A percentile compares a stretch with the other conserved stretches of the same genome.
These are phyloP conservation scores for Dactylellina leptospora DNA, from an alignment of 2,329 filamentous ascomycete genomes.

Conservation along the genomic window DNA sequence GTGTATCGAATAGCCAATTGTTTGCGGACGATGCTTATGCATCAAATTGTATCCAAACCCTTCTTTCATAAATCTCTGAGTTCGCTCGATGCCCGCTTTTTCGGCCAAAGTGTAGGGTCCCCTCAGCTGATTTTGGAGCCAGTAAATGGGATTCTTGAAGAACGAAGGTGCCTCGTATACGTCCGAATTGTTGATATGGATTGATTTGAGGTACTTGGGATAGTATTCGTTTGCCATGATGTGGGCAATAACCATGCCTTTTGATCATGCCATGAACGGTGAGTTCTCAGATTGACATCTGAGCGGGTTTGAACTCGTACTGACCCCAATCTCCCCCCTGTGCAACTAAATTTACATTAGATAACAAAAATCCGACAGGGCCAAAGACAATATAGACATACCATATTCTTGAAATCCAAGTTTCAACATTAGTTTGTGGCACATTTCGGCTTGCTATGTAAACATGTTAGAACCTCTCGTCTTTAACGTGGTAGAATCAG, in stretches of 20 bases:
- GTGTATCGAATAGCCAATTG: constrained; percentile 73
- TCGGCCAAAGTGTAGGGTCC: constrained; percentile 66
- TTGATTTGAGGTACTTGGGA: constrained; percentile 61
- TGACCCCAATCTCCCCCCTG: constrained; percentile 78
- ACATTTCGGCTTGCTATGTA: constrained; percentile 70
- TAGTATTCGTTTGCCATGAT: constrained; percentile 64
- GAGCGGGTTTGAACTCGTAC: constrained; percentile 54
- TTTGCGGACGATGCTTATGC: constrained; percentile 76
- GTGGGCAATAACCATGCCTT: constrained; percentile 69
- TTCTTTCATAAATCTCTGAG: constrained; percentile 68
- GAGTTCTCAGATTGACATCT: background rate
- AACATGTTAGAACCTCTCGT: constrained; percentile 63
- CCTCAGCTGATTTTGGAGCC: constrained; percentile 66
- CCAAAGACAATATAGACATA: constrained; percentile 47
- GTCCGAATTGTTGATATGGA: constrained; percentile 71
- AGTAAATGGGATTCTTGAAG: constrained; percentile 67
- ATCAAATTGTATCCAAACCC: constrained; percentile 69
- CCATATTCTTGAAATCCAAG: constrained; percentile 72
- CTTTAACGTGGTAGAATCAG: too few relatives aligned
- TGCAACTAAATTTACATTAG: constrained; percentile 58
- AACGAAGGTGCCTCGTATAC: constrained; percentile 64
- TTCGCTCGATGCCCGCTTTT: constrained; percentile 65
- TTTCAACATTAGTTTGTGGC: constrained; percentile 74
- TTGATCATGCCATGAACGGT: background rate
- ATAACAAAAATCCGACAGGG: constrained; percentile 57